phyloP scores from a whole-genome alignment of 331 rosid species.

The Cydonia oblonga region DNA sequence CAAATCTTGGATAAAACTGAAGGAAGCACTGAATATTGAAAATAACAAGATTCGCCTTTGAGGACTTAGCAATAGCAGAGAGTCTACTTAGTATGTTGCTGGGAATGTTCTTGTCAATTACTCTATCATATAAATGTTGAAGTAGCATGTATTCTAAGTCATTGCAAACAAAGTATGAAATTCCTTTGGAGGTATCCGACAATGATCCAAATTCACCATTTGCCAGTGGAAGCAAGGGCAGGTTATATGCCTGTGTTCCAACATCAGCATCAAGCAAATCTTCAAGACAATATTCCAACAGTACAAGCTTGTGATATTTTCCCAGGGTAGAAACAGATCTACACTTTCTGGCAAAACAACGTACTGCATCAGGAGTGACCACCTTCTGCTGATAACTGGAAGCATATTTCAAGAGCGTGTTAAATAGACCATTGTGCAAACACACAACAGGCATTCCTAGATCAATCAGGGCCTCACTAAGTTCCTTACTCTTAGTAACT shows the following conservation, averaged over 20 bases:
- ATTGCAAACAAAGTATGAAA: conserved; percentile 66
- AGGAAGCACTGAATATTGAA: conserved; percentile 54
- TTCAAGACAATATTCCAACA: conserved; percentile 88
- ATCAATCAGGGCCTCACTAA: conserved; percentile 66
- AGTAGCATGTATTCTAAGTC: conserved; percentile 65
- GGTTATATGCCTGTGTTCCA: conserved; percentile 51
- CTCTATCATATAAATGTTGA: conserved; percentile 51
- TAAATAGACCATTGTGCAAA: conserved; percentile 53
- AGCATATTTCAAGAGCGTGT: conserved; percentile 60
- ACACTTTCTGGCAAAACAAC: conserved; percentile 65
- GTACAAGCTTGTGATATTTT: conserved; percentile 56
- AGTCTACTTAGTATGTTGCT: conserved; percentile 50
- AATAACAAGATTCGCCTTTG: conserved; percentile 51
- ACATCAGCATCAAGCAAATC: conserved; percentile 88
- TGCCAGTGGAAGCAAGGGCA: conserved; percentile 86
- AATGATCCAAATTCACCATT: conserved; percentile 72
- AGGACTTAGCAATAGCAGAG: conserved; percentile 72
- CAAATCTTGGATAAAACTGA: conserved; percentile 56
- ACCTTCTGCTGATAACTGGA: conserved; percentile 46
- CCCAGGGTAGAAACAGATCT: conserved; percentile 30
- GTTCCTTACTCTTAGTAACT: conserved; percentile 55
- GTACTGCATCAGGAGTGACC: conserved; percentile 73
- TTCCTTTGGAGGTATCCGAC: conserved; percentile 53
- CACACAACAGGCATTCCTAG: conserved; percentile 83
- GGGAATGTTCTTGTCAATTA: conserved; percentile 64